Conservation (phyloP, 805 yeast species). For the Myxozyma udenii region DNA sequence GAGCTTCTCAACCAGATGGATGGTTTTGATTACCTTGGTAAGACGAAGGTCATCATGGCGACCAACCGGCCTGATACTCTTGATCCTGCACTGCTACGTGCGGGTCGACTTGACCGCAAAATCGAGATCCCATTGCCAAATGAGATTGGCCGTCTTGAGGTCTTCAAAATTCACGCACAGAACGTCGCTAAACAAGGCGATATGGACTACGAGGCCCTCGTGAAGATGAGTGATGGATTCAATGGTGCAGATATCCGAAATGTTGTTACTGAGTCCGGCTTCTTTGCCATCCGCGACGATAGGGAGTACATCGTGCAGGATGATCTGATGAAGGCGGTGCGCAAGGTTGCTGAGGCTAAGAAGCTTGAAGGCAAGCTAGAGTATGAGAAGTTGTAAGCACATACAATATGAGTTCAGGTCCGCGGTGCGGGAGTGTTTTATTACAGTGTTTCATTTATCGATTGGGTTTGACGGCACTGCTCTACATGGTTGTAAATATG, state of each 20-base stretch:
- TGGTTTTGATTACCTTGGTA: constrained; percentile 94
- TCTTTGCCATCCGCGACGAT: constrained; percentile 96
- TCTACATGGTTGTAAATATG: not conserved
- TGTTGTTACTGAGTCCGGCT: constrained; percentile 97
- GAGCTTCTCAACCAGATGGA: constrained; percentile 97
- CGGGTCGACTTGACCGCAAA: constrained; percentile 95
- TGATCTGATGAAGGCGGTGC: constrained; percentile 95
- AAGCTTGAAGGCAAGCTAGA: constrained; percentile 81
- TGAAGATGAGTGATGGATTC: constrained; percentile 98
- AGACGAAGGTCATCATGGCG: constrained; percentile 97
- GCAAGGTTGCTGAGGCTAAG: constrained; percentile 95
- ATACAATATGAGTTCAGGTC: too few relatives aligned
- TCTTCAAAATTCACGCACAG: constrained; percentile 87
- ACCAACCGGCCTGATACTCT: constrained; percentile 98
- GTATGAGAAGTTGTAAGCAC: constrained; percentile 75
- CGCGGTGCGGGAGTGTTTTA: too few relatives aligned
- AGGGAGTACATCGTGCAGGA: constrained; percentile 90
- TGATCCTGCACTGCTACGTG: constrained; percentile 95
- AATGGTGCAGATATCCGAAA: constrained; percentile 98
- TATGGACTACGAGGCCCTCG: constrained; percentile 85
- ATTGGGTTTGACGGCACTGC: too few relatives aligned
- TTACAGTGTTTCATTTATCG: too few relatives aligned
- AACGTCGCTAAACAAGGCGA: constrained; percentile 88
- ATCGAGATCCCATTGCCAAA: constrained; percentile 94
- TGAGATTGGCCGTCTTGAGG: constrained; percentile 90